Evolutionary conservation across 257 asterid genomes (phyloP).

Genomic region (Solanum etuberosum): DNA sequence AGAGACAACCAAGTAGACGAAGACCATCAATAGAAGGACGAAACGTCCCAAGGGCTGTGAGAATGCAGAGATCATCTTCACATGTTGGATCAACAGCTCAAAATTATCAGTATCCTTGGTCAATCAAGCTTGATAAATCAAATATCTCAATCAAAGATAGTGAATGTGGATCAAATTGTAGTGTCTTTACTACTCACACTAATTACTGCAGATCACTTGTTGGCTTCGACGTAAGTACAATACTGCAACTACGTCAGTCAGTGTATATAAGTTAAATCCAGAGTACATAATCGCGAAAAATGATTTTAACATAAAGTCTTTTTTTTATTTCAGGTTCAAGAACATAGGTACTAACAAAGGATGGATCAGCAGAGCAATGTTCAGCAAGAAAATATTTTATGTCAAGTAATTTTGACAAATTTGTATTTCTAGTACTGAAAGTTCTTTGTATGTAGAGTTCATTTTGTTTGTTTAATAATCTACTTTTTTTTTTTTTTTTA

Average conservation of each 20-base stretch:
- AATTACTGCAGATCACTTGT: constrained; percentile 70
- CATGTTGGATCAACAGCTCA: constrained; percentile 63
- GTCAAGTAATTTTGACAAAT: background rate
- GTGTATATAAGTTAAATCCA: background rate
- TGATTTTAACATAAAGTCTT: background rate
- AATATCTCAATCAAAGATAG: constrained; percentile 66
- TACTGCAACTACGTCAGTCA: background rate
- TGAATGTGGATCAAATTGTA: constrained; percentile 79
- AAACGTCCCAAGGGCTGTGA: constrained; percentile 74
- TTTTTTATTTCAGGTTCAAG: constrained; percentile 40
- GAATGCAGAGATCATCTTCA: constrained; percentile 90
- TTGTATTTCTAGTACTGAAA: background rate
- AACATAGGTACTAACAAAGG: constrained; percentile 29
- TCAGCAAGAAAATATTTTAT: background rate
- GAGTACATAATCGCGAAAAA: background rate
- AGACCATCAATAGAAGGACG: constrained; percentile 83
- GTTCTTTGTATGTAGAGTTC: background rate
- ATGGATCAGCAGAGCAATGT: background rate
- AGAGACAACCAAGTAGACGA: constrained; percentile 56
- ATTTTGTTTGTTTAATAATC: background rate
- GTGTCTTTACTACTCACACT: constrained; percentile 49
- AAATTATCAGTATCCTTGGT: constrained; percentile 71
- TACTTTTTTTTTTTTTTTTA: background rate
- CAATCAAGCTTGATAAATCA: constrained; percentile 76
- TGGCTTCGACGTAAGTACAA: constrained; percentile 59